Evolutionary conservation across 768 basidiomycete species (phyloP).

Genomic region (Pleurotus giganteus): DNA sequence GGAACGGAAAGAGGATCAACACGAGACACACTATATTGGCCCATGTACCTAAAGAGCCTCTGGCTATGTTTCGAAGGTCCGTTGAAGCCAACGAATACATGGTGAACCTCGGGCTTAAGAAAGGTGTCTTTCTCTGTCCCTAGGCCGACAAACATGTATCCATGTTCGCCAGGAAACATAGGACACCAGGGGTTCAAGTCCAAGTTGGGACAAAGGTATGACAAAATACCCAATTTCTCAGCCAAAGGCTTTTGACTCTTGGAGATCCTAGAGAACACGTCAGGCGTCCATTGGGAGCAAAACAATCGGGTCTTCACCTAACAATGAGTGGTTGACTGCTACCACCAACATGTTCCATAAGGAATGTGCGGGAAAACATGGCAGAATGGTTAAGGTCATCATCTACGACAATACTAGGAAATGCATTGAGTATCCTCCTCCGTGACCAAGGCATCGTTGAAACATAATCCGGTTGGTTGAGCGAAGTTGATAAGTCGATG

Average conservation of each 20-base stretch:
- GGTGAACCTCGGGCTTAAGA: constrained; percentile 32
- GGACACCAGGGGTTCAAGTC: constrained; percentile 58
- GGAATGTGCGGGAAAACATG: constrained; percentile 36
- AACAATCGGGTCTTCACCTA: constrained; percentile 21
- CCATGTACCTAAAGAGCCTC: constrained; percentile 44
- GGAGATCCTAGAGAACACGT: constrained; percentile 20
- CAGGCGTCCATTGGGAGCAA: not conserved
- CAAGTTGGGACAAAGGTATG: constrained; percentile 48
- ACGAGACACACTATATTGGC: constrained; percentile 42
- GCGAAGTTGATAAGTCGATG: not conserved
- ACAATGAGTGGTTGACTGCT: constrained; percentile 35
- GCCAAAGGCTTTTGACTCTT: constrained; percentile 26
- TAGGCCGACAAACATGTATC: constrained; percentile 56
- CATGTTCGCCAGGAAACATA: constrained; percentile 43
- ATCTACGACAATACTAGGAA: constrained; percentile 20
- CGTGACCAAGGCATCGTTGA: not conserved
- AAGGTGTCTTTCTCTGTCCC: constrained; percentile 44
- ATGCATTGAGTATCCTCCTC: not conserved
- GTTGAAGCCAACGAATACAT: constrained; percentile 44
- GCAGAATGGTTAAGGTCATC: constrained; percentile 22
- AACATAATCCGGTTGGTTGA: not conserved
- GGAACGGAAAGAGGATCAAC: constrained; percentile 36
- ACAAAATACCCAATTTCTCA: constrained; percentile 29
- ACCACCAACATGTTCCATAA: constrained; percentile 38
- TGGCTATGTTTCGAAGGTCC: constrained; percentile 19